These are phyloP conservation scores for Lasiodiplodia theobromae DNA, from an alignment of 2,329 filamentous ascomycete genomes.

Conservation along the genomic window DNA sequence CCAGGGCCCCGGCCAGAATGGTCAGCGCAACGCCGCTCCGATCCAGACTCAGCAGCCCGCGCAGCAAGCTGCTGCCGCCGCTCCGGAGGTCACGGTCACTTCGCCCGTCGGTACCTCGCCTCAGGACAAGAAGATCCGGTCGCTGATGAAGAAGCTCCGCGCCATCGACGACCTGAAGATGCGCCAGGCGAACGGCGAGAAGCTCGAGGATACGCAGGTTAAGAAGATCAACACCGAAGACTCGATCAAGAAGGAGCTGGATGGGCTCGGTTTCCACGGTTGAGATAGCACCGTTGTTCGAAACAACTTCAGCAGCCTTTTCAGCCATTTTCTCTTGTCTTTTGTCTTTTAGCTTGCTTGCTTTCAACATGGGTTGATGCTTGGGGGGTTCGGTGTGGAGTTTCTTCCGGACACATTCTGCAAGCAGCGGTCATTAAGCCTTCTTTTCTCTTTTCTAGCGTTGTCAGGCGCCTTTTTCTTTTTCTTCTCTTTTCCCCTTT, in stretches of 20 bases:
- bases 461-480: neutral
- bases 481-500: neutral
- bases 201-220: conserved; percentile 96
- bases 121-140: conserved; percentile 93
- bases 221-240: conserved; percentile 96
- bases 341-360: conserved; percentile 1
- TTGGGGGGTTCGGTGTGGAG: neutral
- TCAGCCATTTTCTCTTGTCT: neutral
- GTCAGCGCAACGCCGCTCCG: conserved; percentile 29
- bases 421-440: neutral
- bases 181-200: conserved; percentile 91
- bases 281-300: conserved; percentile 14
- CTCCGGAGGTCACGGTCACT: conserved; percentile 61
- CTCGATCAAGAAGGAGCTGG: conserved; percentile 82
- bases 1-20: neutral
- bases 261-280: conserved; percentile 59
- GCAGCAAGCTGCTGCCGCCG: conserved; percentile 31
- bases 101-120: conserved; percentile 67
- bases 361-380: neutral
- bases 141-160: conserved; percentile 94
- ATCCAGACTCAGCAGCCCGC: conserved; percentile 43
- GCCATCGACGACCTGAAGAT: conserved; percentile 99
- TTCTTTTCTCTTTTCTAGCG: neutral
- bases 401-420: neutral
- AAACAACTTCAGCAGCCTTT: neutral